Evolutionary conservation across 2,329 filamentous ascomycete species (phyloP).

Genomic region (Verticillium albo-atrum): DNA sequence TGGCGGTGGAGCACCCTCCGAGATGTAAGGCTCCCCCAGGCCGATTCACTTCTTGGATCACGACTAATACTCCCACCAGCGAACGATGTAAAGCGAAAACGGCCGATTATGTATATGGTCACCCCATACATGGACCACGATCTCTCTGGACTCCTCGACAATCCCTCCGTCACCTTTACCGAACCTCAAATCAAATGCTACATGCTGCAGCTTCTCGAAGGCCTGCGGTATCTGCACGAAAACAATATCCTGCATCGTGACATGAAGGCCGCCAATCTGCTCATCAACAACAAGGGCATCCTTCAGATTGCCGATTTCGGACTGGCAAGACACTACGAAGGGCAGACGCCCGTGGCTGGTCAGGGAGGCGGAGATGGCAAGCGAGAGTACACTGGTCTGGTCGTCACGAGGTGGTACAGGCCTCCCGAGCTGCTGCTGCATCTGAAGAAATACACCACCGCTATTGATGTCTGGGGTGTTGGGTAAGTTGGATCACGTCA

Average conservation of each 20-base stretch:
- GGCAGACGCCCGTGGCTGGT: conserved; percentile 70
- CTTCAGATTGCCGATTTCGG: conserved; percentile 98
- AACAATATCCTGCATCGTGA: conserved; percentile 89
- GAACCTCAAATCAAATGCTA: conserved; percentile 97
- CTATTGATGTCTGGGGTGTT: conserved; percentile 97
- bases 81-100: conserved; percentile 64
- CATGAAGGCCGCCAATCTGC: conserved; percentile 97
- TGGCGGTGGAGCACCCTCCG: conserved; percentile 80
- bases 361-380: conserved; percentile 78
- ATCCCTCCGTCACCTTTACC: conserved; percentile 82
- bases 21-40: conserved; percentile 42
- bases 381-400: conserved; percentile 91
- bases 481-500: conserved; percentile 54
- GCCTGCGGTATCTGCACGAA: conserved; percentile 84
- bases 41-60: conserved; percentile 15
- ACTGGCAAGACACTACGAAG: conserved; percentile 88
- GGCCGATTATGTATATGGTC: conserved; percentile 95
- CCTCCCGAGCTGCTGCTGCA: conserved; percentile 89
- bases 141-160: conserved; percentile 93
- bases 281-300: conserved; percentile 91
- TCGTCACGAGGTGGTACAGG: conserved; percentile 95
- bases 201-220: conserved; percentile 87
- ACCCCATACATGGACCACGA: conserved; percentile 99
- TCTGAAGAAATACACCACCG: conserved; percentile 87
- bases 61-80: conserved; percentile 37